A percentile compares a stretch with the other conserved stretches of the same genome.
These are phyloP conservation scores for Ophiostoma piceae DNA, from an alignment of 2,329 filamentous ascomycete species.

Conservation along the genomic window DNA sequence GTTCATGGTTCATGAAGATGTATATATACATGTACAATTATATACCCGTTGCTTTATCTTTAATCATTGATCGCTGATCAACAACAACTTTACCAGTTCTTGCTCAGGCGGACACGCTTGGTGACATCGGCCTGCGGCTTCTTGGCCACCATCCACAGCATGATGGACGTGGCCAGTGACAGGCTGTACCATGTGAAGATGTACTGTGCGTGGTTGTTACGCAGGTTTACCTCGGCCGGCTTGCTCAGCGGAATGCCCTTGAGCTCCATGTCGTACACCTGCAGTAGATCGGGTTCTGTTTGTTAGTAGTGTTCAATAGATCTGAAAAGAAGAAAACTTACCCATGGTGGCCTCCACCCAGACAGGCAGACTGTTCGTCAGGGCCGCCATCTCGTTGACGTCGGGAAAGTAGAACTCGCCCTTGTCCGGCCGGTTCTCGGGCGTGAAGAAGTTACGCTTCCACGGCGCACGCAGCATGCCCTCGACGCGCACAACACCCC, in stretches of 20 bases:
- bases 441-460: conserved; percentile 98
- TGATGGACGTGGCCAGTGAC: conserved; percentile 77
- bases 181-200: conserved; percentile 98
- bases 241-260: conserved; percentile 87
- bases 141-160: conserved; percentile 93
- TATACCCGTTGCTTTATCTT: background rate
- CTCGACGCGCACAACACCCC: conserved; percentile 69
- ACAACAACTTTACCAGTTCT: conserved; percentile 55
- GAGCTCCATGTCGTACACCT: conserved; percentile 66
- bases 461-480: conserved; percentile 82
- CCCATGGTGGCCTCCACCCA: conserved; percentile 97
- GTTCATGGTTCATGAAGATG: conserved; percentile 26
- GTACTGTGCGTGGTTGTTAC: conserved; percentile 97
- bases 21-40: conserved; percentile 6
- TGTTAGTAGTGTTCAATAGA: background rate
- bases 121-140: conserved; percentile 72
- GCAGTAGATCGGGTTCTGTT: conserved; percentile 70
- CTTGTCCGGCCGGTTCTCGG: conserved; percentile 76
- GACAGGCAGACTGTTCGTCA: conserved; percentile 77
- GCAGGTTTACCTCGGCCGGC: conserved; percentile 80
- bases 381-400: conserved; percentile 80
- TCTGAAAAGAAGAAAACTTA: conserved; percentile 37
- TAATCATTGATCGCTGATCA: background rate
- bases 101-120: conserved; percentile 69
- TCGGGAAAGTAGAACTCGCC: conserved; percentile 94